Percentiles rank a stretch among this genome's conserved stretches.
Conservation (phyloP, 768 basidiomycete species). For the Cystofilobasidium bisporidii region DNA sequence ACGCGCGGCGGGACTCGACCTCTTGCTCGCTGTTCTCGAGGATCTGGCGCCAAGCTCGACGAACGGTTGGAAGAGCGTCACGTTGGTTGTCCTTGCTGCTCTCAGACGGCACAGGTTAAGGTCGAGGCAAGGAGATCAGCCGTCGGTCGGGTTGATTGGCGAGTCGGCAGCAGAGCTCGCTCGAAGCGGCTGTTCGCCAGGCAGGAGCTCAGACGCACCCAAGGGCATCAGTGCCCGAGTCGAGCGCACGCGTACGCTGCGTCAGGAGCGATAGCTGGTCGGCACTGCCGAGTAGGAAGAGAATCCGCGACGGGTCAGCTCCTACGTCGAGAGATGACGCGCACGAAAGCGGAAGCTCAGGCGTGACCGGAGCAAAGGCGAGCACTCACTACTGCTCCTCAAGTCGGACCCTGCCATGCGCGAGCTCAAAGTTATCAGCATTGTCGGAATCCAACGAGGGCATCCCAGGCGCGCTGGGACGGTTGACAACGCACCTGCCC, state of each 20-base stretch:
- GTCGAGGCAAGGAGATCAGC: background rate
- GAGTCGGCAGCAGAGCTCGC: too few relatives aligned
- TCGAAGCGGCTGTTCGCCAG: too few relatives aligned
- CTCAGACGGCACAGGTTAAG: too few relatives aligned
- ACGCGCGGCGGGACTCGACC: slow-evolving; percentile 22
- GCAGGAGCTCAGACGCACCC: slow-evolving; percentile 20
- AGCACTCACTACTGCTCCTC: slow-evolving; percentile 21
- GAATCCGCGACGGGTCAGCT: too few relatives aligned
- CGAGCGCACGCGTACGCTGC: slow-evolving; percentile 14
- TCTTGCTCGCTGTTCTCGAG: slow-evolving; percentile 26
- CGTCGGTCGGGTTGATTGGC: too few relatives aligned
- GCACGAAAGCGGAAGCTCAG: too few relatives aligned
- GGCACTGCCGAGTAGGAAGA: slow-evolving; percentile 10
- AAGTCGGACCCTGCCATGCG: slow-evolving; percentile 12
- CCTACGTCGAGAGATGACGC: too few relatives aligned
- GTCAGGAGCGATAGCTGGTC: slow-evolving; percentile 14
- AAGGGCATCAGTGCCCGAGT: slow-evolving; percentile 6
- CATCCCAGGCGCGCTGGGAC: background rate
- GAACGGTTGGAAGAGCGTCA: slow-evolving; percentile 13
- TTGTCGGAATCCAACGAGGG: background rate
- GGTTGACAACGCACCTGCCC: background rate
- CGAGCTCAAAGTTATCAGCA: background rate
- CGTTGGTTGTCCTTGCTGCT: slow-evolving; percentile 12
- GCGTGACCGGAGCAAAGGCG: too few relatives aligned
- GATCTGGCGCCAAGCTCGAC: slow-evolving; percentile 19